Evolutionary conservation across 345 rosid genomes (phyloP), one percentile per base, ranked within the genome.

Genomic region (Hirschfeldia incana): DNA sequence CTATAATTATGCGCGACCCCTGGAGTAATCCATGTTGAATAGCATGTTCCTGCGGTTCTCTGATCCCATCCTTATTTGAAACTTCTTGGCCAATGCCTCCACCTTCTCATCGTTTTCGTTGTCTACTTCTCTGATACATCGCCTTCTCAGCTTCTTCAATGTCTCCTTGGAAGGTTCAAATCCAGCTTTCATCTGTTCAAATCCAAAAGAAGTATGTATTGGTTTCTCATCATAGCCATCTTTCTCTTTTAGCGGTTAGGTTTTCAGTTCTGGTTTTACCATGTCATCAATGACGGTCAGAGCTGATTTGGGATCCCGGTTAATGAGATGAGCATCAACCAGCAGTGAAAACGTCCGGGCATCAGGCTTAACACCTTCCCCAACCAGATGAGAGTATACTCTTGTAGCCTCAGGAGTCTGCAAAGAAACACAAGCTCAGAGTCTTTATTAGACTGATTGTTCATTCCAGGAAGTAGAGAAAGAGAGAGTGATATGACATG

Each of bases 331-430:
- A 73, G 97, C 91, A 82, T 93, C 98, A 81, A 86, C 90, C 78
- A 95, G 94, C 82, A 95, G 85, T 3, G 89, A 85, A 83, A 87
- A 91, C 32, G 99, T 88, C 81, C 67, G 85, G 9, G 90, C 83
- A 84, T 95, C 88, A 74, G 98, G 97, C 77, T 93, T 91, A 66
- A 90, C 86, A 53, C 96, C 98, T 88, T 89, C 44, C 71, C 93
- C 84, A 49, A 87, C 79, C 46, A 95, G 75, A 82, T 93, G 98
- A 82, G 90, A 90, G 67, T 88, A 93, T 58, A 95, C 99, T 76
- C 84, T 91, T 65, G 89, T 84, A 49, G 99, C 97, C 81, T 95
- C 99, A 80, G 71, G 71, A 62, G 97, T 89, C 99, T 94, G 91
- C 76, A 77, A 77, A 37, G 26, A 9, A 73, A 72, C 60, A 33